Evolutionary conservation across 2,329 filamentous ascomycete species (phyloP).

Genomic region (Xylariales sp.): DNA sequence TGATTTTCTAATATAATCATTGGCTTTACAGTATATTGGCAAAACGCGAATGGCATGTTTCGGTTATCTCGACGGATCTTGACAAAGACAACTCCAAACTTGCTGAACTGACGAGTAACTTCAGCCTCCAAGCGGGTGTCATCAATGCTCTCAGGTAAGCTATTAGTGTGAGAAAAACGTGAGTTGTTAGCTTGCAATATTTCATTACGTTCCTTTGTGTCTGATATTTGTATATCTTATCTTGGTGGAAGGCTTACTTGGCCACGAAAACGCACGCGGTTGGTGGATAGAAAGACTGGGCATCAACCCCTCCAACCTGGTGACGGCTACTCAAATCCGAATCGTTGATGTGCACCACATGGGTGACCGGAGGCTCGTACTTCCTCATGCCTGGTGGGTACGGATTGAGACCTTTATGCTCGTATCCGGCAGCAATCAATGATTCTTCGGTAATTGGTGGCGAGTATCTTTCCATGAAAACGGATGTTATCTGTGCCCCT

Average conservation of each 20-base stretch:
- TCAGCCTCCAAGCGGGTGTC: constrained; percentile 48
- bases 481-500: not conserved
- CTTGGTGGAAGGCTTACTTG: constrained; percentile 44
- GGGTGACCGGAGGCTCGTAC: constrained; percentile 1
- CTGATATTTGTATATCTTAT: not conserved
- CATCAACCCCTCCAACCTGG: constrained; percentile 33
- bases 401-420: too few relatives aligned
- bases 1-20: too few relatives aligned
- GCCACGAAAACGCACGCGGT: constrained; percentile 61
- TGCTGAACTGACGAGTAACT: constrained; percentile 47
- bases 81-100: constrained; percentile 54
- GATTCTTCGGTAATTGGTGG: too few relatives aligned
- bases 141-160: constrained; percentile 44
- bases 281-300: constrained; percentile 48
- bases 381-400: too few relatives aligned
- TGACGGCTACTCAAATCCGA: constrained; percentile 13
- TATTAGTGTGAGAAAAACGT: constrained; percentile 22
- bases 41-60: constrained; percentile 61
- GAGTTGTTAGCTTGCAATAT: not conserved
- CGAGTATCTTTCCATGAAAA: too few relatives aligned
- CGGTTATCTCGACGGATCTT: constrained; percentile 57
- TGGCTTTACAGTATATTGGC: constrained; percentile 59
- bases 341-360: constrained; percentile 8
- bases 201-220: not conserved
- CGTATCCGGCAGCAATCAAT: too few relatives aligned